A percentile compares a stretch with the other conserved stretches of the same genome.
Evolutionary conservation across 345 rosid species (phyloP).

Genomic region (Gossypium raimondii): DNA sequence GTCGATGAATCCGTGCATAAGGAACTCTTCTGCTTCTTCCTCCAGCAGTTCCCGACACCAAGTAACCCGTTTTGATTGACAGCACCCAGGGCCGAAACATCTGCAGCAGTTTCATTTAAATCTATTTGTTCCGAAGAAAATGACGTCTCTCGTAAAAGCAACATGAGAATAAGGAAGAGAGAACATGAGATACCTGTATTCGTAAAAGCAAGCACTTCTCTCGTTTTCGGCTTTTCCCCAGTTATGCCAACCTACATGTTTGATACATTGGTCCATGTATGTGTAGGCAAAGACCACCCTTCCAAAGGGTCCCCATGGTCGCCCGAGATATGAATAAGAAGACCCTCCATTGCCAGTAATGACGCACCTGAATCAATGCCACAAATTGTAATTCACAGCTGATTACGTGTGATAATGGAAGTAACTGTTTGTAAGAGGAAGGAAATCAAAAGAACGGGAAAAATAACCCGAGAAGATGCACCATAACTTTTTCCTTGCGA

Average conservation of each 20-base stretch:
- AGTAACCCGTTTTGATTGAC: constrained; percentile 57
- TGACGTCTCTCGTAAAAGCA: too few relatives aligned
- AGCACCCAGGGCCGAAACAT: constrained; percentile 85
- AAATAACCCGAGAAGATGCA: not conserved
- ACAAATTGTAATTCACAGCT: not conserved
- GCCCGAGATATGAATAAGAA: constrained; percentile 65
- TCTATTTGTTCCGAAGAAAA: too few relatives aligned
- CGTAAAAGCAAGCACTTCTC: constrained; percentile 94
- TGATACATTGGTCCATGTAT: constrained; percentile 75
- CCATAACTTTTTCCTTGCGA: not conserved
- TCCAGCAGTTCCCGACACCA: constrained; percentile 89
- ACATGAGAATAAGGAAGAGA: not conserved
- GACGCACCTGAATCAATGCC: constrained; percentile 60
- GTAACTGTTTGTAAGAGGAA: too few relatives aligned
- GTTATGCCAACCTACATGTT: constrained; percentile 73
- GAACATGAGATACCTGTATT: constrained; percentile 55
- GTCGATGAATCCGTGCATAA: constrained; percentile 71
- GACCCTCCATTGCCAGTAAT: constrained; percentile 77
- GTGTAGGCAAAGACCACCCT: constrained; percentile 83
- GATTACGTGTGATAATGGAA: not conserved
- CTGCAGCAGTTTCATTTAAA: constrained; percentile 32
- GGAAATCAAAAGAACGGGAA: not conserved
- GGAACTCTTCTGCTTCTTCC: constrained; percentile 82
- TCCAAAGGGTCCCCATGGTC: constrained; percentile 98
- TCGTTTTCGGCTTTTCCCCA: constrained; percentile 92